These are phyloP conservation scores for Gyrodon lividus DNA, from an alignment of 768 basidiomycete genomes.

Conservation along the genomic window DNA sequence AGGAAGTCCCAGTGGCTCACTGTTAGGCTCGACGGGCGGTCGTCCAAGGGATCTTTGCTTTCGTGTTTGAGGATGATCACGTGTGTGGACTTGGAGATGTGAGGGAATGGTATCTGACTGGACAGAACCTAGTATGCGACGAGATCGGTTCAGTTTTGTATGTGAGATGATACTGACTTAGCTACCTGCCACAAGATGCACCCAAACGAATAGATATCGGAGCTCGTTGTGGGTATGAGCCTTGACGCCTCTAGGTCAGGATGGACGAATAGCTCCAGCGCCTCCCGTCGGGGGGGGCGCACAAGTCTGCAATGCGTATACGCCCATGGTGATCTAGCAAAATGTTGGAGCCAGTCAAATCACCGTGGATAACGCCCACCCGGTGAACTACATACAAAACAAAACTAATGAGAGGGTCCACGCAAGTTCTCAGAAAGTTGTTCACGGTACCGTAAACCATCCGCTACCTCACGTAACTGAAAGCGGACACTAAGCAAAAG, in stretches of 20 bases:
- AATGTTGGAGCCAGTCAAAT: constrained; percentile 15
- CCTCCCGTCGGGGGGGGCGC: constrained; percentile 11
- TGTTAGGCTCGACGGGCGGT: constrained; percentile 4
- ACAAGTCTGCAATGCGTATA: constrained; percentile 17
- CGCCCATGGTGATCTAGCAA: constrained; percentile 5
- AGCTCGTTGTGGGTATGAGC: constrained; percentile 4
- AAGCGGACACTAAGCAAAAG: neutral
- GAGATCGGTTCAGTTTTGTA: no score
- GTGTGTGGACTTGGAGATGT: constrained; percentile 7
- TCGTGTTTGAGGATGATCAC: constrained; percentile 16
- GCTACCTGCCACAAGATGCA: constrained; percentile 11
- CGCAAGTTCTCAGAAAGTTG: neutral
- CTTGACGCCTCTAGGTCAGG: constrained; percentile 4
- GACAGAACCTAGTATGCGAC: constrained; percentile 7
- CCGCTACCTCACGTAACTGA: constrained; percentile 12
- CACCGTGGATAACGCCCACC: constrained; percentile 12
- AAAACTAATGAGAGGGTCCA: no score
- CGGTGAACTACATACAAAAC: constrained; percentile 5
- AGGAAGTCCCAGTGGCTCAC: constrained; percentile 9
- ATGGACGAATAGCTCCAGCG: constrained; percentile 10
- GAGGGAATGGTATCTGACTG: constrained; percentile 10
- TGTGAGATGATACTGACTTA: no score
- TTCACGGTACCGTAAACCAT: constrained; percentile 13
- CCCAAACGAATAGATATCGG: constrained; percentile 14
- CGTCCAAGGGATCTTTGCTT: constrained; percentile 15